Evolutionary conservation across 139 green algal genomes (phyloP).

Genomic region (Chlorella vulgaris): DNA sequence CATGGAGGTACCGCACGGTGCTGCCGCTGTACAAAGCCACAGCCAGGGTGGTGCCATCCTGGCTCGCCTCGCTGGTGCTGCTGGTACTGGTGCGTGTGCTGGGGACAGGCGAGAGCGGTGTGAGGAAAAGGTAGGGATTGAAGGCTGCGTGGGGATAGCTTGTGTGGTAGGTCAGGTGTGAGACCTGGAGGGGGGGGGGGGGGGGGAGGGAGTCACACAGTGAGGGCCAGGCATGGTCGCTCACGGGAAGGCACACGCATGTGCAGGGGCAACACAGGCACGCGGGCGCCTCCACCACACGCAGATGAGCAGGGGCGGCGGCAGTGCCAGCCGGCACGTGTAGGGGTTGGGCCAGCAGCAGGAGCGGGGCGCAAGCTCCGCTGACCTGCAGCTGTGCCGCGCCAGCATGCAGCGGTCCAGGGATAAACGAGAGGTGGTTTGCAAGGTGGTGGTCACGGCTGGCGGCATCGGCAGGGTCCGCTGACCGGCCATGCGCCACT

Average conservation of each 20-base stretch:
- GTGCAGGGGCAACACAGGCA: too few species aligned
- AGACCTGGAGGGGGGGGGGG: too few species aligned
- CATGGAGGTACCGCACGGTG: conserved; percentile 11
- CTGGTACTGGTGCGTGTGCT: neutral
- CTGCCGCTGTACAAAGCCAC: neutral
- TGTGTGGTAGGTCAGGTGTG: conserved; percentile 10
- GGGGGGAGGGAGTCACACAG: too few species aligned
- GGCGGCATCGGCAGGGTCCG: neutral
- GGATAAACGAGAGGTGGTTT: conserved; percentile 24
- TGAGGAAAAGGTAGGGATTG: conserved; percentile 15
- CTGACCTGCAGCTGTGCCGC: conserved; percentile 24
- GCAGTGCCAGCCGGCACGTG: neutral
- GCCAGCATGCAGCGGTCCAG: conserved; percentile 12
- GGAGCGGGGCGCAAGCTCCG: neutral
- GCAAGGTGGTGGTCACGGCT: conserved; percentile 15
- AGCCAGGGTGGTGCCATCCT: neutral
- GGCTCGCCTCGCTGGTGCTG: neutral
- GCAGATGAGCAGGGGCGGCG: neutral
- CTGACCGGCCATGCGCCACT: conserved; percentile 27
- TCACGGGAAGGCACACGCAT: too few species aligned
- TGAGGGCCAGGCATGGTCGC: too few species aligned
- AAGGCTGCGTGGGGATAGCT: conserved; percentile 13
- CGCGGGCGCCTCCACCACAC: too few species aligned
- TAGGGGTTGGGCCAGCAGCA: too few species aligned
- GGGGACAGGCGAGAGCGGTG: neutral